A percentile compares a stretch with the other conserved stretches of the same genome.
Evolutionary conservation across 2,329 filamentous ascomycete species (phyloP).

Genomic region (Fusarium sambucinum): DNA sequence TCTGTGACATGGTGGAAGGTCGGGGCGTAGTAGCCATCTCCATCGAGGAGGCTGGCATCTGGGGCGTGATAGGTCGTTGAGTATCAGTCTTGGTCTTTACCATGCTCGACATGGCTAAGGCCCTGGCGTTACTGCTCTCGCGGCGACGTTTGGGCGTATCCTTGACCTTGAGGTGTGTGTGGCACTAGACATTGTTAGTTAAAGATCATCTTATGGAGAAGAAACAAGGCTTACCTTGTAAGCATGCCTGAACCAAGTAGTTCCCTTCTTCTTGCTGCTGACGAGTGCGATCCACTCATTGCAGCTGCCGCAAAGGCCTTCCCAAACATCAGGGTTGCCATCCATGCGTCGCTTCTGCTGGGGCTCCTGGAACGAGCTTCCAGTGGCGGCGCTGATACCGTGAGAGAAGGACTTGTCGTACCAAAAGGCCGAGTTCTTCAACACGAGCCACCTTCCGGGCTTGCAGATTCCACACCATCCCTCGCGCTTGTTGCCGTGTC

Average conservation of each 20-base stretch:
- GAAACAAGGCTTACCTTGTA: slow-evolving; percentile 74
- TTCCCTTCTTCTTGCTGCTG: slow-evolving; percentile 92
- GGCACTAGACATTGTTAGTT: slow-evolving; percentile 64
- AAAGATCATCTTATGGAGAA: not conserved
- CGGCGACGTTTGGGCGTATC: slow-evolving; percentile 76
- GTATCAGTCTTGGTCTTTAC: slow-evolving; percentile 63
- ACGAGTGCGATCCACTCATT: slow-evolving; percentile 85
- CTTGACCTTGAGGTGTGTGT: slow-evolving; percentile 78
- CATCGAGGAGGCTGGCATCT: slow-evolving; percentile 43
- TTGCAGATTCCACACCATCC: slow-evolving; percentile 93
- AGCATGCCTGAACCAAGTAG: slow-evolving; percentile 89
- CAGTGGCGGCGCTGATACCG: slow-evolving; percentile 85
- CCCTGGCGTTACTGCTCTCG: slow-evolving; percentile 67
- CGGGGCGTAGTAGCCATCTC: slow-evolving; percentile 45
- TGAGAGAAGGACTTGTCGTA: slow-evolving; percentile 94
- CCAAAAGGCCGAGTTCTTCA: slow-evolving; percentile 94
- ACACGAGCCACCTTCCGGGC: slow-evolving; percentile 84
- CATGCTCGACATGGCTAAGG: slow-evolving; percentile 57
- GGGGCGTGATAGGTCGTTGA: slow-evolving; percentile 52
- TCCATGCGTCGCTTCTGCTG: slow-evolving; percentile 81
- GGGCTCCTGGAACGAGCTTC: slow-evolving; percentile 81
- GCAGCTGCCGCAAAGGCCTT: slow-evolving; percentile 82
- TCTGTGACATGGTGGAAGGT: slow-evolving; percentile 47
- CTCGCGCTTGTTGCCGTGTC: slow-evolving; percentile 87
- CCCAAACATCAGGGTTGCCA: slow-evolving; percentile 84